A percentile compares a stretch with the other conserved stretches of the same genome.
Conservation (phyloP, 2,329 filamentous ascomycete species). For the Fusarium nanum region DNA sequence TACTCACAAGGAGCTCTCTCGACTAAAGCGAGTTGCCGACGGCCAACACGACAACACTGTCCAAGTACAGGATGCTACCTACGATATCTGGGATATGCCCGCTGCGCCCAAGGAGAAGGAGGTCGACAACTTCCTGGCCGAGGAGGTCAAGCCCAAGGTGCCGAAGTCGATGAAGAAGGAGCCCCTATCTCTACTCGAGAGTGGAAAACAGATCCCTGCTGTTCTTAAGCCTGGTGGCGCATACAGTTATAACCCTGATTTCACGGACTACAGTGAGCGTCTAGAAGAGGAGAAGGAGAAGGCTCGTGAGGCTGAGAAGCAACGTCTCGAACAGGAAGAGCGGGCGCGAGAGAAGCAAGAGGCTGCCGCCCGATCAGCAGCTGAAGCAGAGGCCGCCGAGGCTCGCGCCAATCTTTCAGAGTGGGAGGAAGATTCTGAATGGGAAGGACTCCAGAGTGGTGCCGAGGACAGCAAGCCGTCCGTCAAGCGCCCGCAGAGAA, state of each 20-base stretch:
- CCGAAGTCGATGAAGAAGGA: conserved; percentile 81
- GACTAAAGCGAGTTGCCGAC: conserved; percentile 82
- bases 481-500: conserved; percentile 80
- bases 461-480: conserved; percentile 72
- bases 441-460: conserved; percentile 90
- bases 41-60: conserved; percentile 70
- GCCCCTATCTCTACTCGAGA: conserved; percentile 84
- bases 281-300: conserved; percentile 80
- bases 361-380: conserved; percentile 75
- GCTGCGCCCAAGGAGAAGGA: conserved; percentile 54
- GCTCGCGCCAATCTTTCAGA: conserved; percentile 72
- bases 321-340: conserved; percentile 74
- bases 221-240: conserved; percentile 83
- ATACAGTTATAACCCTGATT: conserved; percentile 92
- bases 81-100: conserved; percentile 81
- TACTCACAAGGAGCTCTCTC: conserved; percentile 83
- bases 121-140: conserved; percentile 70
- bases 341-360: conserved; percentile 75
- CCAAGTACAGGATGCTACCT: conserved; percentile 70
- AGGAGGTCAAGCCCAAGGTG: conserved; percentile 73
- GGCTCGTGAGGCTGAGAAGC: conserved; percentile 81
- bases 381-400: conserved; percentile 79
- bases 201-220: conserved; percentile 81
- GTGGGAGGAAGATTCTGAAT: conserved; percentile 90
- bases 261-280: conserved; percentile 85